A percentile compares a stretch with the other conserved stretches of the same genome.
phyloP scores from a whole-genome alignment of 805 yeast species.

The Suhomyces pyralidae region DNA sequence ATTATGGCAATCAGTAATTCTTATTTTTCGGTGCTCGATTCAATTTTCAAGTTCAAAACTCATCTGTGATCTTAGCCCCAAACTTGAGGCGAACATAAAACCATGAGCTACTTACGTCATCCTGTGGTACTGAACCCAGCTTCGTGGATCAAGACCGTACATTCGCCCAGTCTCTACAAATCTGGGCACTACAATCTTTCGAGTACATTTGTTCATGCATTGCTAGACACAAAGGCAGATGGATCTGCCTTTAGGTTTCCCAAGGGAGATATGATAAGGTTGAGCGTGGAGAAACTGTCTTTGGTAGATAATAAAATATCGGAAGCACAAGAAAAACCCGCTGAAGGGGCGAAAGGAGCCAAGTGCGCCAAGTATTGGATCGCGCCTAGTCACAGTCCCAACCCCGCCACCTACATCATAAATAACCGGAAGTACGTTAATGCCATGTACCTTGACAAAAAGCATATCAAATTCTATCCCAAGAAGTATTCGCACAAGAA shows the following conservation, averaged over 20 bases:
- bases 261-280: slow-evolving; percentile 23
- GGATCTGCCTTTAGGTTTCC: slow-evolving; percentile 23
- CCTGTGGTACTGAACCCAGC: slow-evolving; percentile 31
- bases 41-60: background rate
- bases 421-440: slow-evolving; percentile 20
- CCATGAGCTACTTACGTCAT: slow-evolving; percentile 18
- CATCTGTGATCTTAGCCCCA: background rate
- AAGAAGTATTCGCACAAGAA: slow-evolving; percentile 19
- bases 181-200: slow-evolving; percentile 1
- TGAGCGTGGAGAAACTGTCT: slow-evolving; percentile 10
- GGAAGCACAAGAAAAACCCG: background rate
- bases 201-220: slow-evolving; percentile 28
- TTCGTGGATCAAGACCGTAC: slow-evolving; percentile 21
- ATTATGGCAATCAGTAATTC: background rate
- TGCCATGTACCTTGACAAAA: slow-evolving; percentile 12
- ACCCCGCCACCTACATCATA: slow-evolving; percentile 26
- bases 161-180: background rate
- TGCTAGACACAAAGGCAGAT: slow-evolving; percentile 26
- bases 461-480: slow-evolving; percentile 24
- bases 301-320: background rate
- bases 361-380: slow-evolving; percentile 2
- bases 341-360: background rate
- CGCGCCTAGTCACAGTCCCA: slow-evolving; percentile 6
- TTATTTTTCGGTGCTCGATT: background rate
- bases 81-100: background rate